These are phyloP conservation scores for Pythium sp. DNA, from an alignment of 352 stramenopile genomes.

Conservation along the genomic window DNA sequence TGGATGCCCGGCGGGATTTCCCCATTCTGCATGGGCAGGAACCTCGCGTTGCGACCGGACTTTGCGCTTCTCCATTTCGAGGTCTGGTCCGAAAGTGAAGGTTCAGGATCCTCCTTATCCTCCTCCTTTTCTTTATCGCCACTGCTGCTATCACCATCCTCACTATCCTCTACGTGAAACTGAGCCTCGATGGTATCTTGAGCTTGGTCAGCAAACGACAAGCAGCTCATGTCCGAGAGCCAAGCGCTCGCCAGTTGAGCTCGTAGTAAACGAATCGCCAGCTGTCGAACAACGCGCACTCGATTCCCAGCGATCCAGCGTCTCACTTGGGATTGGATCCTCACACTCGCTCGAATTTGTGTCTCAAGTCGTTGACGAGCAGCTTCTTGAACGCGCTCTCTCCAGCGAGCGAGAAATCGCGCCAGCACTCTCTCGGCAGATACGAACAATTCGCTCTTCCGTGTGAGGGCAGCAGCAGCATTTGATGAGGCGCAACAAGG, in stretches of 20 bases:
- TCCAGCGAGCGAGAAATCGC: background rate
- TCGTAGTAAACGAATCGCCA: background rate
- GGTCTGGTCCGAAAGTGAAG: background rate
- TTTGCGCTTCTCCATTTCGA: background rate
- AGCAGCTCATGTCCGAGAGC: background rate
- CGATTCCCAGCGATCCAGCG: background rate
- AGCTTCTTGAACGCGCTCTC: background rate
- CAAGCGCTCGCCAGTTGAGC: background rate
- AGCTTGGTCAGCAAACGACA: background rate
- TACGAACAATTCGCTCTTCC: background rate
- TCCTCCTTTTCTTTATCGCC: background rate
- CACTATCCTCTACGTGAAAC: no score
- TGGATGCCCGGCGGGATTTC: background rate
- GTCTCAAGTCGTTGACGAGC: background rate
- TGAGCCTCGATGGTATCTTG: background rate
- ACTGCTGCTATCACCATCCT: background rate
- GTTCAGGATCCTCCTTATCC: background rate
- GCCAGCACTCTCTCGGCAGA: background rate
- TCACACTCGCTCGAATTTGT: background rate
- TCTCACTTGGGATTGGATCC: background rate
- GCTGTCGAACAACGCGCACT: background rate
- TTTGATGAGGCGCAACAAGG: background rate
- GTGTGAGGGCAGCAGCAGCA: background rate
- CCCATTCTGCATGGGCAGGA: slow-evolving; percentile 1
- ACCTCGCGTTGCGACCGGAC: background rate